Percentiles rank a stretch among this genome's conserved stretches.
These are phyloP conservation scores for Fagus sylvatica DNA, from an alignment of 306 rosid species.

Conservation along the genomic window DNA sequence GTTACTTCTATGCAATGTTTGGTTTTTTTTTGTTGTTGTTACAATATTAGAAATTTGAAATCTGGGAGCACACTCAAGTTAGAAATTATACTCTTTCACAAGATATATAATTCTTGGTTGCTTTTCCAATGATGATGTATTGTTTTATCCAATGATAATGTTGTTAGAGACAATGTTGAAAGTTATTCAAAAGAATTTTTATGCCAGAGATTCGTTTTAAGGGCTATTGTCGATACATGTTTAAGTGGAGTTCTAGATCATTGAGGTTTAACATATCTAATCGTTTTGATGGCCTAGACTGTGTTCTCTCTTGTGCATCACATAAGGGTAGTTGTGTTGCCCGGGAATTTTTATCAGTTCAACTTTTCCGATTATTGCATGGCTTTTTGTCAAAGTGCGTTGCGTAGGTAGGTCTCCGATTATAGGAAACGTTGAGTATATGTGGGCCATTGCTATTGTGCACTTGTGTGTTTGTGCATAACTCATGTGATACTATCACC, in stretches of 20 bases:
- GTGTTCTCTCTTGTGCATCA: neutral
- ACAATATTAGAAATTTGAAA: neutral
- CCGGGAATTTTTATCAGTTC: neutral
- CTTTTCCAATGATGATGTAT: neutral
- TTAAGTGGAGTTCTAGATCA: slow-evolving; percentile 3
- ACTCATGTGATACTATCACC: neutral
- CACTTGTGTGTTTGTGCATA: neutral
- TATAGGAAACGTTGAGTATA: neutral
- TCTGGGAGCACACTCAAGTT: slow-evolving; percentile 15
- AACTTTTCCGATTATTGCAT: neutral
- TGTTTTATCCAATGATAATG: neutral
- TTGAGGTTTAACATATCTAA: neutral
- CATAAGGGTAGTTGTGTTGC: neutral
- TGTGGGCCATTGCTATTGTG: neutral
- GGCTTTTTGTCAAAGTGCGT: neutral
- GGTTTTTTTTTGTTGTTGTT: neutral
- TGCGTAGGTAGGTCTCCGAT: neutral
- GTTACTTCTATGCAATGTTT: neutral
- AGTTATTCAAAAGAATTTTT: neutral
- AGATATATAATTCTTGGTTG: neutral
- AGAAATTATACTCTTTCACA: neutral
- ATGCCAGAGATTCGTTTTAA: neutral
- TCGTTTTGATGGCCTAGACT: neutral
- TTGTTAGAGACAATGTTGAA: neutral
- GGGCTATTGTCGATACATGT: neutral